A percentile compares a stretch with the other conserved stretches of the same genome.
Conservation (phyloP, 371 early-diverging fungal species). For the Mortierella sp. region DNA sequence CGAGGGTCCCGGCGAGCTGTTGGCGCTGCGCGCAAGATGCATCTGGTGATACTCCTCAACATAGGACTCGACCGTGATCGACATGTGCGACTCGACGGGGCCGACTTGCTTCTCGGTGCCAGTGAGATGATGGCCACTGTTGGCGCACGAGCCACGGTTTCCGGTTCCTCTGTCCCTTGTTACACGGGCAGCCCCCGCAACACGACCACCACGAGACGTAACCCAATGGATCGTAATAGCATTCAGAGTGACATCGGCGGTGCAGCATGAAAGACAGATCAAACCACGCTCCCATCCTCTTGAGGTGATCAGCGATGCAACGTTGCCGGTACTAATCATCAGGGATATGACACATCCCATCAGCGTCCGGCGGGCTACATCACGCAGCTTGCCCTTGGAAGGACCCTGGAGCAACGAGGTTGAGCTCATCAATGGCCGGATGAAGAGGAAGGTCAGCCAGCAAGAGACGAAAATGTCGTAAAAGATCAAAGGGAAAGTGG, state of each 20-base stretch:
- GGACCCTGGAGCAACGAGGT: constrained; percentile 53
- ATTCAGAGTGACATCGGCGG: constrained; percentile 44
- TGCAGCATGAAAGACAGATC: constrained; percentile 50
- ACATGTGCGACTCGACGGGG: constrained; percentile 43
- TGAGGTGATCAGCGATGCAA: constrained; percentile 58
- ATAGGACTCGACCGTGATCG: constrained; percentile 53
- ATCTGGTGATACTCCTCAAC: constrained; percentile 53
- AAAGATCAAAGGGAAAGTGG: constrained; percentile 58
- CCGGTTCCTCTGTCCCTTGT: constrained; percentile 14
- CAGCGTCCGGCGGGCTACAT: constrained; percentile 65
- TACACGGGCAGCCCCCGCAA: background rate
- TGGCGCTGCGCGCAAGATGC: constrained; percentile 6
- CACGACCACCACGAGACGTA: constrained; percentile 47
- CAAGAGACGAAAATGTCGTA: constrained; percentile 62
- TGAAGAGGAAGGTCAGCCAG: constrained; percentile 60
- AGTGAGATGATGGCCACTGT: constrained; percentile 6
- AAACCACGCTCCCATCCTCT: constrained; percentile 60
- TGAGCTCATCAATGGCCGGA: constrained; percentile 58
- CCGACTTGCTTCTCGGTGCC: constrained; percentile 40
- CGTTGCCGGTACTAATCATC: constrained; percentile 60
- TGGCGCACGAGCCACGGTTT: background rate
- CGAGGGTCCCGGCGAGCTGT: background rate
- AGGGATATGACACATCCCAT: constrained; percentile 60
- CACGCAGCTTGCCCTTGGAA: constrained; percentile 57
- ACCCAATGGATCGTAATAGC: constrained; percentile 57